Conservation (phyloP, 2,329 filamentous ascomycete species). For the Sordariomycetes sp. region DNA sequence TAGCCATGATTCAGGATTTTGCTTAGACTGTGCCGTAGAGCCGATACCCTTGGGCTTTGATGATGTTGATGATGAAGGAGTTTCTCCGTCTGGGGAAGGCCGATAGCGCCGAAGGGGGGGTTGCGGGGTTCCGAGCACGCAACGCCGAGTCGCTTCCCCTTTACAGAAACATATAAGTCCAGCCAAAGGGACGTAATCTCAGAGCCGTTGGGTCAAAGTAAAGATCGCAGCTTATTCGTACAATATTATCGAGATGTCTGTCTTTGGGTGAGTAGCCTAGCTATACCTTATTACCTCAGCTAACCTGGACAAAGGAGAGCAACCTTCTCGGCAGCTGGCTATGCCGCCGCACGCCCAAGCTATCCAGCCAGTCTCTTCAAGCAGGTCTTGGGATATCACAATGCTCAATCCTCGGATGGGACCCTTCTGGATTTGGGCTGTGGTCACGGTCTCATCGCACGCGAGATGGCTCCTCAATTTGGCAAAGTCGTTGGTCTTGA, state of each 20-base stretch:
- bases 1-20: slow-evolving; percentile 49
- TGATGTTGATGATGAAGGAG: too few relatives aligned
- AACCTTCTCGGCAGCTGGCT: slow-evolving; percentile 45
- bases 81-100: too few relatives aligned
- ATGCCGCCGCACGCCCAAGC: slow-evolving; percentile 49
- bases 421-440: slow-evolving; percentile 46
- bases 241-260: slow-evolving; percentile 26
- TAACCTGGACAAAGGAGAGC: slow-evolving; percentile 32
- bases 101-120: too few relatives aligned
- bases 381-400: slow-evolving; percentile 44
- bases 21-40: too few relatives aligned
- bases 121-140: too few relatives aligned
- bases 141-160: not conserved
- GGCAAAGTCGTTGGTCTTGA: slow-evolving; percentile 37
- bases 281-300: not conserved
- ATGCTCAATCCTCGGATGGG: slow-evolving; percentile 17
- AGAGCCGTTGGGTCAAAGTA: too few relatives aligned
- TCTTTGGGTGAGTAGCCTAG: slow-evolving; percentile 31
- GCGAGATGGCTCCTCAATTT: slow-evolving; percentile 36
- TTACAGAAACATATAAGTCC: too few relatives aligned
- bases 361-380: slow-evolving; percentile 48
- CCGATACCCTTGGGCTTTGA: too few relatives aligned
- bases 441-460: slow-evolving; percentile 41
- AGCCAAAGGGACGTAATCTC: too few relatives aligned
- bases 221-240: too few relatives aligned